Percentiles rank a stretch among this genome's conserved stretches.
These are phyloP conservation scores for Fusarium brevicatenulatum DNA, from an alignment of 2,329 filamentous ascomycete genomes.

Conservation along the genomic window DNA sequence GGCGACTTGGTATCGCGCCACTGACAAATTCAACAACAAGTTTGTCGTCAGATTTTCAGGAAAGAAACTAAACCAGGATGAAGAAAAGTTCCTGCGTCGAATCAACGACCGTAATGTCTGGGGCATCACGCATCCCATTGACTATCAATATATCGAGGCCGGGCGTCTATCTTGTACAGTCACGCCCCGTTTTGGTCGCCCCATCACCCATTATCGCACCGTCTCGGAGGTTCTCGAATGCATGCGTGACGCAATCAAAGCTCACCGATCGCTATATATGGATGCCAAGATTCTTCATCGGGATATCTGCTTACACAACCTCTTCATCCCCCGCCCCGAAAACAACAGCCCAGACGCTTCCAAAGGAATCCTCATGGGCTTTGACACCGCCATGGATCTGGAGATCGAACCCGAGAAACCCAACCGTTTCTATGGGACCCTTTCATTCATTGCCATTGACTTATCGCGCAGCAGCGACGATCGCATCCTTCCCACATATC, in stretches of 20 bases:
- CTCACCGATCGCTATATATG: constrained; percentile 49
- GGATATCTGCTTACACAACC: constrained; percentile 52
- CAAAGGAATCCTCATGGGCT: constrained; percentile 42
- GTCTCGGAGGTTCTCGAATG: constrained; percentile 48
- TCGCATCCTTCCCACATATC: constrained; percentile 26
- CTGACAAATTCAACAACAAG: neutral
- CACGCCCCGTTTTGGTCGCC: constrained; percentile 21
- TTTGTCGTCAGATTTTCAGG: constrained; percentile 34
- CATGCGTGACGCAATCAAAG: constrained; percentile 50
- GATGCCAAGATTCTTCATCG: constrained; percentile 49
- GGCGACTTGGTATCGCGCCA: constrained; percentile 31
- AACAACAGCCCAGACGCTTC: no score
- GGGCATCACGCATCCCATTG: constrained; percentile 26
- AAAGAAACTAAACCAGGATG: neutral
- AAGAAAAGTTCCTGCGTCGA: constrained; percentile 21
- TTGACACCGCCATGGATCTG: constrained; percentile 28
- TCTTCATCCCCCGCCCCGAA: constrained; percentile 47
- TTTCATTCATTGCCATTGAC: constrained; percentile 44
- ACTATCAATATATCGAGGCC: neutral
- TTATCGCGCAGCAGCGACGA: neutral
- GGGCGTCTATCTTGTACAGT: constrained; percentile 5
- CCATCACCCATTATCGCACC: constrained; percentile 40
- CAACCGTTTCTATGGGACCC: constrained; percentile 24
- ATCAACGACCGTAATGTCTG: constrained; percentile 21
- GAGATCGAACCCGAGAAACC: constrained; percentile 37